Evolutionary conservation across 2,329 filamentous ascomycete genomes (phyloP).

Genomic region (Saccharata proteae): DNA sequence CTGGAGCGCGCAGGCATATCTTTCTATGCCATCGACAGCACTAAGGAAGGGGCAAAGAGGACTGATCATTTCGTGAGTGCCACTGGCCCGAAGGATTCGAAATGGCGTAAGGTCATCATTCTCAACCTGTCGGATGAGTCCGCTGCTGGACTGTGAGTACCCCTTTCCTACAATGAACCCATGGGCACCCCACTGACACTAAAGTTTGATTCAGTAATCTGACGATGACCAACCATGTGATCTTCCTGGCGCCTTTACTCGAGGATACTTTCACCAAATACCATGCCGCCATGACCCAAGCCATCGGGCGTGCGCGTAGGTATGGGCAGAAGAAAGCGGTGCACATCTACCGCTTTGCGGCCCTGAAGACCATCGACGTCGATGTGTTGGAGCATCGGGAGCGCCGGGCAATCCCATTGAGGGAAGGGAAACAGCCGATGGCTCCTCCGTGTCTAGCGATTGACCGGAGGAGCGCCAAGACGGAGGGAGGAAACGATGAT

Average conservation of each 20-base stretch:
- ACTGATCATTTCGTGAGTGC: constrained; percentile 2
- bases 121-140: constrained; percentile 45
- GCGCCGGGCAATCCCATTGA: constrained; percentile 10
- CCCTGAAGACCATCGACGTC: constrained; percentile 53
- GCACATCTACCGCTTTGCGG: constrained; percentile 61
- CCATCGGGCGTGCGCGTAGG: constrained; percentile 47
- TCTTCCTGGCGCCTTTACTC: constrained; percentile 49
- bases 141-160: constrained; percentile 47
- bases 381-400: constrained; percentile 35
- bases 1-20: constrained; percentile 20
- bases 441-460: constrained; percentile 5
- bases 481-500: constrained; percentile 5
- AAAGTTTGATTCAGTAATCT: constrained; percentile 38
- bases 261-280: constrained; percentile 41
- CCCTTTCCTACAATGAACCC: constrained; percentile 1
- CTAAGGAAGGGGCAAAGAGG: neutral
- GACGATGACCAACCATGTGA: constrained; percentile 50
- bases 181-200: constrained; percentile 1
- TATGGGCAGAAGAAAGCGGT: constrained; percentile 47
- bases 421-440: neutral
- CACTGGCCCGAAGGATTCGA: constrained; percentile 3
- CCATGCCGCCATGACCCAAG: constrained; percentile 48
- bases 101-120: constrained; percentile 37
- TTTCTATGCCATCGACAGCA: constrained; percentile 25
- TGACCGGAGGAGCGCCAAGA: constrained; percentile 1